Percentiles rank a stretch among this genome's conserved stretches.
Conservation (phyloP, 1,139 yeast genomes). For the Sugiyamaella xylanicola region DNA sequence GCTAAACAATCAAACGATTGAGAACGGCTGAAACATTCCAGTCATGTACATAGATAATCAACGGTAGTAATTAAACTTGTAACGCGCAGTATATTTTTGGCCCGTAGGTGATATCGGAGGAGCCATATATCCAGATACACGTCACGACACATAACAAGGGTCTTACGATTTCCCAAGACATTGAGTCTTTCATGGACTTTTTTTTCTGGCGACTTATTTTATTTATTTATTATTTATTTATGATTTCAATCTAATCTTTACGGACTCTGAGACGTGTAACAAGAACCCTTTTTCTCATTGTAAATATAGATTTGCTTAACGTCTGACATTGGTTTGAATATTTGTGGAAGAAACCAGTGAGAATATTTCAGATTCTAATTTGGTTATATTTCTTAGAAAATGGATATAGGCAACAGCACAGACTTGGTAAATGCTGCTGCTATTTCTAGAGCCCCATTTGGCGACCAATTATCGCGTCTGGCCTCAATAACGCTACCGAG, state of each 20-base stretch:
- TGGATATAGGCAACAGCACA: background rate
- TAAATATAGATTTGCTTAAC: background rate
- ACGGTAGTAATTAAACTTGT: background rate
- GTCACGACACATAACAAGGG: background rate
- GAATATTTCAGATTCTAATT: background rate
- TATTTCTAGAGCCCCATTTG: slow-evolving; percentile 25
- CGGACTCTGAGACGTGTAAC: background rate
- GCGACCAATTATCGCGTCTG: slow-evolving; percentile 27
- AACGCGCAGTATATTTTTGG: background rate
- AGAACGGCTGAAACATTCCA: slow-evolving; percentile 14
- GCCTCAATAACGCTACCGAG: slow-evolving; percentile 23
- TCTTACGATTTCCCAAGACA: background rate
- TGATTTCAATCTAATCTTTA: background rate
- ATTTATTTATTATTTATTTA: background rate
- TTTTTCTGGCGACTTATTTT: background rate
- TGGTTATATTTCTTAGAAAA: background rate
- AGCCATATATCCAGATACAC: background rate
- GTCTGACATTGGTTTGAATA: background rate
- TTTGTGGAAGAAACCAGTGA: background rate
- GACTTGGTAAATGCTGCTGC: slow-evolving; percentile 17
- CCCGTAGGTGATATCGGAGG: background rate
- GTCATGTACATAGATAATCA: background rate
- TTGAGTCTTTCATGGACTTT: background rate
- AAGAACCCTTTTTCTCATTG: background rate
- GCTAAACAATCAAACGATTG: slow-evolving; percentile 1